phyloP scores from a whole-genome alignment of 169 alveolate species.

The Eimeria praecox region DNA sequence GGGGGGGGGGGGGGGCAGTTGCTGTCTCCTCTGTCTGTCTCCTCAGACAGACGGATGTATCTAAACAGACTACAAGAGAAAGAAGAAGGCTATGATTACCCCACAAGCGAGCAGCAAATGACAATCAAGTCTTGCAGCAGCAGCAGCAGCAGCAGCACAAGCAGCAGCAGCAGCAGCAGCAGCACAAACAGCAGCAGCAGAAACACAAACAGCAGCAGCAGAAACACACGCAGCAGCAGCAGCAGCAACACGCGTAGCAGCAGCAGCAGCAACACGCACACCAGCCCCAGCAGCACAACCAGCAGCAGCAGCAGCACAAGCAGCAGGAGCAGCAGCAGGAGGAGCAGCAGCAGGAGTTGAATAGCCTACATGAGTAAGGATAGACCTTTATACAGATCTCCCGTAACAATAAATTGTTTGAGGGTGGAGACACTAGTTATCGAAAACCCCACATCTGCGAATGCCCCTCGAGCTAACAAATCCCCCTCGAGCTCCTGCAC shows the following conservation, averaged over 20 bases:
- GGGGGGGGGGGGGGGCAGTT: too few species aligned
- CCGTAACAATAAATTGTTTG: conserved; percentile 25
- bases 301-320: neutral
- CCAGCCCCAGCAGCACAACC: too few species aligned
- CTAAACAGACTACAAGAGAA: neutral
- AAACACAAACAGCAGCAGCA: neutral
- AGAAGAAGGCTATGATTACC: neutral
- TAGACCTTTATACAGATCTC: conserved; percentile 47
- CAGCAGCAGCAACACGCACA: neutral
- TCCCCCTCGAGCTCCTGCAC: conserved; percentile 78
- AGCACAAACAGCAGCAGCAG: conserved; percentile 39
- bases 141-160: conserved; percentile 8
- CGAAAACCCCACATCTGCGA: conserved; percentile 33
- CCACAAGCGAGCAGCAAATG: neutral
- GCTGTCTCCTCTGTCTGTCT: too few species aligned
- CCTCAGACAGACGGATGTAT: neutral
- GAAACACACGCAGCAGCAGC: neutral
- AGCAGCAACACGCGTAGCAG: neutral
- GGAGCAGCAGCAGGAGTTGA: neutral
- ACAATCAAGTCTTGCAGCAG: neutral
- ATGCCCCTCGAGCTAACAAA: conserved; percentile 68
- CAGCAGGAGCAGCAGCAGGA: neutral
- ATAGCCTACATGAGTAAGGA: conserved; percentile 53
- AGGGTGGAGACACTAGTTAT: conserved; percentile 31
- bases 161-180: neutral